A percentile compares a stretch with the other conserved stretches of the same genome.
These are phyloP conservation scores for Scheffersomyces spartinae DNA, from an alignment of 805 yeast species.

Conservation along the genomic window DNA sequence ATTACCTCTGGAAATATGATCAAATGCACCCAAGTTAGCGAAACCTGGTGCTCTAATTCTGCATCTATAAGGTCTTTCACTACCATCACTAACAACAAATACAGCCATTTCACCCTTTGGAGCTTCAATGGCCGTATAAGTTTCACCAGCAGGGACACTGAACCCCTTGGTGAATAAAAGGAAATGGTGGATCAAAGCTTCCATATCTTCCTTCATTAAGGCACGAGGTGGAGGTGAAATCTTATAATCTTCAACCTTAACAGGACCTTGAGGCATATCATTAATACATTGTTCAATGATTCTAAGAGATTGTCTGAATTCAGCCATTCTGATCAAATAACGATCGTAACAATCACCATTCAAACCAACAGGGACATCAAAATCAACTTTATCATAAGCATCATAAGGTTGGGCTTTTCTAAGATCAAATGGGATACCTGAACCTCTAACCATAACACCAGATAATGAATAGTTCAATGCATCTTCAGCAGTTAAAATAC, in stretches of 20 bases:
- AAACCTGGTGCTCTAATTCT: conserved; percentile 93
- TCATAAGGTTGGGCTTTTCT: conserved; percentile 85
- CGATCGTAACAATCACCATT: conserved; percentile 91
- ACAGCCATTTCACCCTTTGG: conserved; percentile 96
- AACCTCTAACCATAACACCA: conserved; percentile 87
- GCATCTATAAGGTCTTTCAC: conserved; percentile 86
- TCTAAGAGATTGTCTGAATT: conserved; percentile 82
- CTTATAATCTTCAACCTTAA: conserved; percentile 83
- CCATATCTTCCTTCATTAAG: conserved; percentile 86
- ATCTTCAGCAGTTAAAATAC: conserved; percentile 75
- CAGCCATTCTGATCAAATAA: conserved; percentile 80
- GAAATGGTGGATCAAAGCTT: conserved; percentile 83
- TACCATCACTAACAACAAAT: conserved; percentile 77
- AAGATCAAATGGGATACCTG: conserved; percentile 80
- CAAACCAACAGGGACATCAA: conserved; percentile 76
- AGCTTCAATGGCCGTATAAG: conserved; percentile 85
- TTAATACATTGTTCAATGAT: conserved; percentile 84
- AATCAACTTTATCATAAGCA: conserved; percentile 78
- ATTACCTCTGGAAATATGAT: conserved; percentile 77
- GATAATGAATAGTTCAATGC: conserved; percentile 71
- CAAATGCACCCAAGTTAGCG: conserved; percentile 82
- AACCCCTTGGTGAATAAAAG: conserved; percentile 80
- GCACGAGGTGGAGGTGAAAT: conserved; percentile 73
- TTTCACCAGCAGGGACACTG: conserved; percentile 83
- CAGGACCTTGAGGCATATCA: conserved; percentile 88